phyloP scores from a whole-genome alignment of 805 yeast genomes.

The Wickerhamomyces bovis region DNA sequence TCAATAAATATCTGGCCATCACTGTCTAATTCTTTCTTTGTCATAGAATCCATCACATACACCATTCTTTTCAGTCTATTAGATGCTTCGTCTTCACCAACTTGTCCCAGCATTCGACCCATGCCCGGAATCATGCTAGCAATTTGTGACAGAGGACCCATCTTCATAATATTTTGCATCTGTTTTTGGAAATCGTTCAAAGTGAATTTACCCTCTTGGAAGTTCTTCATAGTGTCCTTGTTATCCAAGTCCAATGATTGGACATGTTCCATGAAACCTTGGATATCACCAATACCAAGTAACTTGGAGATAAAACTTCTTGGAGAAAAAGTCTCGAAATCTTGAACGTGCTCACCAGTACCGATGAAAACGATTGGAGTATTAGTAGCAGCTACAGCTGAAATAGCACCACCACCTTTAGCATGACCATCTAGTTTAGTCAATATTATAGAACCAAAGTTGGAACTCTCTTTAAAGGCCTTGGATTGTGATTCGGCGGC shows the following conservation, averaged over 20 bases:
- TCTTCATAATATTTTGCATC: conserved; percentile 89
- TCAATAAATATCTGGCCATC: conserved; percentile 56
- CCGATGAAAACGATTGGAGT: conserved; percentile 96
- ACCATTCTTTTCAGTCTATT: conserved; percentile 80
- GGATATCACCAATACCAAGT: conserved; percentile 92
- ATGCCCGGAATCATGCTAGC: conserved; percentile 95
- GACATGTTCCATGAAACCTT: conserved; percentile 90
- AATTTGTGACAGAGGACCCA: conserved; percentile 94
- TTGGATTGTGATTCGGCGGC: conserved; percentile 94
- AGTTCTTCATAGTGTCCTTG: conserved; percentile 83
- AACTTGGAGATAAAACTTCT: conserved; percentile 84
- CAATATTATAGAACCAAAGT: conserved; percentile 90
- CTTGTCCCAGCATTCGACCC: conserved; percentile 76
- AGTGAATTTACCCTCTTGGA: conserved; percentile 93
- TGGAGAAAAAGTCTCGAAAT: conserved; percentile 87
- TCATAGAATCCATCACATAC: conserved; percentile 93
- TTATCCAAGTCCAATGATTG: conserved; percentile 83
- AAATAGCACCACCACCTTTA: conserved; percentile 98
- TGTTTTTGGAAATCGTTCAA: conserved; percentile 88
- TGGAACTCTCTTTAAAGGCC: conserved; percentile 89
- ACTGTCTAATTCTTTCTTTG: conserved; percentile 80
- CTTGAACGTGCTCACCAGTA: conserved; percentile 96
- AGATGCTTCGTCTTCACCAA: conserved; percentile 91
- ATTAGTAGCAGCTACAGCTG: conserved; percentile 95
- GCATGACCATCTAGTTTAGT: conserved; percentile 99